These are phyloP conservation scores for Boletus sp. DNA, from an alignment of 1,284 basidiomycete genomes.

Conservation along the genomic window DNA sequence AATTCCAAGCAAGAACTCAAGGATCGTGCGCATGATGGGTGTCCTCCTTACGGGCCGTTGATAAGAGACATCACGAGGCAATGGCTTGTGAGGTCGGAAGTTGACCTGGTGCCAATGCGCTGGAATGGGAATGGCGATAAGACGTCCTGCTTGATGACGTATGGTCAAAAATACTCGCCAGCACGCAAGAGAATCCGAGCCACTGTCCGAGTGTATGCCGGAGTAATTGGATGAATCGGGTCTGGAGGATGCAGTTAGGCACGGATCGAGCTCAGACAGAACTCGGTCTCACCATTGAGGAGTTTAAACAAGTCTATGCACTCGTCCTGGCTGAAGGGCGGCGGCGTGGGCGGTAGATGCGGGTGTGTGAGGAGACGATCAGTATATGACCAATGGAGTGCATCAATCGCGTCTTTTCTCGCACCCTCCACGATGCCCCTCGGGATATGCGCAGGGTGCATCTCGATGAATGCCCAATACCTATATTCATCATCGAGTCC, in stretches of 20 bases:
- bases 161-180: slow-evolving; percentile 40
- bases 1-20: slow-evolving; percentile 56
- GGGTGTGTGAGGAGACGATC: slow-evolving; percentile 64
- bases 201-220: slow-evolving; percentile 64
- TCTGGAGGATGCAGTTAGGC: slow-evolving; percentile 24
- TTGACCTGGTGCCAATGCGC: slow-evolving; percentile 70
- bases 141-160: not conserved
- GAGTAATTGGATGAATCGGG: slow-evolving; percentile 34
- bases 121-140: slow-evolving; percentile 27
- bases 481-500: slow-evolving; percentile 68
- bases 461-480: slow-evolving; percentile 73
- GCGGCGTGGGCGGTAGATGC: slow-evolving; percentile 38
- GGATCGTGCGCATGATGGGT: slow-evolving; percentile 45
- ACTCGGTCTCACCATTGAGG: slow-evolving; percentile 44
- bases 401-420: slow-evolving; percentile 62
- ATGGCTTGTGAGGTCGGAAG: slow-evolving; percentile 59
- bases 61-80: slow-evolving; percentile 49
- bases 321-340: slow-evolving; percentile 69
- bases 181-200: slow-evolving; percentile 64
- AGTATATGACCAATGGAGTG: slow-evolving; percentile 71
- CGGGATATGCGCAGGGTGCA: slow-evolving; percentile 63
- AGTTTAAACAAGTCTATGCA: slow-evolving; percentile 65
- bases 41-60: slow-evolving; percentile 31
- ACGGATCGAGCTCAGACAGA: slow-evolving; percentile 10
- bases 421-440: slow-evolving; percentile 44